Percentiles rank a stretch among this genome's conserved stretches.
phyloP scores from a whole-genome alignment of 2,329 filamentous ascomycete species.

The Sclerotinia minor region DNA sequence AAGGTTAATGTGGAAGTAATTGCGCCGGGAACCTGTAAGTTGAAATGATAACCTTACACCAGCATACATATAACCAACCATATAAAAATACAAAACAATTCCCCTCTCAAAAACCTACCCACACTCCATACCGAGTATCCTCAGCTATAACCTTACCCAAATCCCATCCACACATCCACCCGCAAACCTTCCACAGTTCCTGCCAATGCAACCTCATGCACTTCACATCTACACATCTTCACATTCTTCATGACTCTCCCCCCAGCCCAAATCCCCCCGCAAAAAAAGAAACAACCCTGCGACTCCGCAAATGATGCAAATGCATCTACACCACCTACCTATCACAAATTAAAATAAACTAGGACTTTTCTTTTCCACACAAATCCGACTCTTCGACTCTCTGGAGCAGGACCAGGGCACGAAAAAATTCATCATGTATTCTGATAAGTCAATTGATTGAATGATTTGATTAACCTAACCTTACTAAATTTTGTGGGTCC shows the following conservation, averaged over 20 bases:
- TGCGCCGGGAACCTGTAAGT: background rate
- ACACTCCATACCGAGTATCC: too few relatives aligned
- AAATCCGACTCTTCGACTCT: too few relatives aligned
- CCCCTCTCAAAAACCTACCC: background rate
- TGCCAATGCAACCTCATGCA: conserved; percentile 50
- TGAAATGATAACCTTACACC: background rate
- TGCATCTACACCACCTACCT: conserved; percentile 54
- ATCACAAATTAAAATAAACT: too few relatives aligned
- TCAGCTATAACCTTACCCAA: background rate
- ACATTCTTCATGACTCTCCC: conserved; percentile 49
- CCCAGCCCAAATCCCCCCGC: conserved; percentile 31
- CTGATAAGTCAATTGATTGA: too few relatives aligned
- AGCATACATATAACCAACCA: too few relatives aligned
- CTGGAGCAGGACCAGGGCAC: too few relatives aligned
- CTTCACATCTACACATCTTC: conserved; percentile 48
- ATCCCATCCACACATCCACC: background rate
- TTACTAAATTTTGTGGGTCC: conserved; percentile 49
- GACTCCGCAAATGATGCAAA: conserved; percentile 42
- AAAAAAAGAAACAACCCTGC: conserved; percentile 32
- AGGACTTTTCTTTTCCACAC: too few relatives aligned
- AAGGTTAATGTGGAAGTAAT: background rate
- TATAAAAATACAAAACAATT: background rate
- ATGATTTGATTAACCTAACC: too few relatives aligned
- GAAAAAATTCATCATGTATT: too few relatives aligned
- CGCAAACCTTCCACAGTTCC: conserved; percentile 44